Percentiles rank a stretch among this genome's conserved stretches.
Evolutionary conservation across 1,284 basidiomycete species (phyloP).

Genomic region (Wolfiporia cocos): DNA sequence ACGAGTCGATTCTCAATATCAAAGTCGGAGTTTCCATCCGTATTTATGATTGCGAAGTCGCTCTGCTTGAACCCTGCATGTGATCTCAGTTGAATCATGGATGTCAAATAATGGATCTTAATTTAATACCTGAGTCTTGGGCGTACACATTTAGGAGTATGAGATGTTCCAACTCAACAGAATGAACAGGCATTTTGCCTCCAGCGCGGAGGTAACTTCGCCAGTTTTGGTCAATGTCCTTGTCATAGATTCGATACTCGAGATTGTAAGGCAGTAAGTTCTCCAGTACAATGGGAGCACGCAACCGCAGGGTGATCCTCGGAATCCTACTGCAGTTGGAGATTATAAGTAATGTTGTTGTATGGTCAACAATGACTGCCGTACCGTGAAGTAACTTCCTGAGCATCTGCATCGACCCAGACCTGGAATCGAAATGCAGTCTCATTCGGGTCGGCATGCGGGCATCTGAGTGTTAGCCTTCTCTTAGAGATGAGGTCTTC

Average conservation of each 20-base stretch:
- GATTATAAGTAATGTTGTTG: no score
- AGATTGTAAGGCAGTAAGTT: conserved; percentile 95
- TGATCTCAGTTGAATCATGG: background rate
- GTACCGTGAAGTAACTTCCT: conserved; percentile 57
- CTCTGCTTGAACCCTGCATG: conserved; percentile 85
- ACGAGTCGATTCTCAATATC: conserved; percentile 73
- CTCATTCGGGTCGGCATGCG: conserved; percentile 77
- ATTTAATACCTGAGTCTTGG: conserved; percentile 73
- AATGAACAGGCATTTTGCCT: conserved; percentile 95
- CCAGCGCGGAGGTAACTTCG: conserved; percentile 91
- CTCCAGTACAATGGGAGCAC: conserved; percentile 96
- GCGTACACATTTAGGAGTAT: conserved; percentile 89
- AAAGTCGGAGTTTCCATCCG: conserved; percentile 89
- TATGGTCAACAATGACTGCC: no score
- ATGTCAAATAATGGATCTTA: background rate
- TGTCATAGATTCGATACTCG: conserved; percentile 95
- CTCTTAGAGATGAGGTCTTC: conserved; percentile 83
- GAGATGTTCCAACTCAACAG: conserved; percentile 91
- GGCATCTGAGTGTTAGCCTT: conserved; percentile 81
- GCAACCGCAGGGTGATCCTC: conserved; percentile 78
- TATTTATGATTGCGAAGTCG: conserved; percentile 97
- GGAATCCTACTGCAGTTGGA: conserved; percentile 77
- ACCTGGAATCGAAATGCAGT: conserved; percentile 96
- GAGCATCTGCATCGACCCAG: conserved; percentile 78
- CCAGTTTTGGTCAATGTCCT: conserved; percentile 89